phyloP scores from a whole-genome alignment of 164 flowering plant genomes.

The Liquidambar formosana region DNA sequence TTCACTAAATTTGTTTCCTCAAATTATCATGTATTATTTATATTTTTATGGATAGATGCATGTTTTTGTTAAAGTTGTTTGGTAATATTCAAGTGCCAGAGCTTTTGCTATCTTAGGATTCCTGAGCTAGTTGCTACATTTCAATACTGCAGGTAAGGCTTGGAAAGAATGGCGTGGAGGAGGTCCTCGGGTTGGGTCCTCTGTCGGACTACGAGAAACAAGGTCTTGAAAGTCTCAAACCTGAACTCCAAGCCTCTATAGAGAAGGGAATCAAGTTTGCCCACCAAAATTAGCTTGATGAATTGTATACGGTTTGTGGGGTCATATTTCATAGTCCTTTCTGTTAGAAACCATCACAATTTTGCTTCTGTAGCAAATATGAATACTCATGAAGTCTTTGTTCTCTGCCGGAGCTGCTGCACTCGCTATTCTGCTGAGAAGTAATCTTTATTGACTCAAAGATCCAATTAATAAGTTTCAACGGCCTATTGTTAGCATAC shows the following conservation, averaged over 20 bases:
- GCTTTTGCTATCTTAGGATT: not conserved
- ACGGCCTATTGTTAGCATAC: not conserved
- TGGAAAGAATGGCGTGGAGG: slow-evolving; percentile 95
- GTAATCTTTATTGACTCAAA: not conserved
- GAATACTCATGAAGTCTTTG: not conserved
- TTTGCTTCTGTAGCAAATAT: slow-evolving; percentile 8
- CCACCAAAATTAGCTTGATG: slow-evolving; percentile 23
- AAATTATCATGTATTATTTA: too few species aligned
- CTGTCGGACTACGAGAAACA: slow-evolving; percentile 84
- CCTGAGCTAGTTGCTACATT: not conserved
- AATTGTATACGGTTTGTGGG: not conserved
- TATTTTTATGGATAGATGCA: too few species aligned
- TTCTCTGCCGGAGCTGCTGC: not conserved
- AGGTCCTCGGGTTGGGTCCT: slow-evolving; percentile 72
- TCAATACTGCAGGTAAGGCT: slow-evolving; percentile 71
- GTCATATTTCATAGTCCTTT: not conserved
- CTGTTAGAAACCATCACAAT: slow-evolving; percentile 1
- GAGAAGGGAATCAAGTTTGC: slow-evolving; percentile 95
- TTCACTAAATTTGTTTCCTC: too few species aligned
- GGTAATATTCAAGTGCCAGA: not conserved
- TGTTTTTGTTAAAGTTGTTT: not conserved
- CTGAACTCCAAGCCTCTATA: slow-evolving; percentile 79
- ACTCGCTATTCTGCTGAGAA: not conserved
- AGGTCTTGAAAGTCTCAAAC: slow-evolving; percentile 68
- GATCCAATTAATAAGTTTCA: slow-evolving; percentile 3